Percentiles rank a stretch among this genome's conserved stretches.
These are phyloP conservation scores for barley (Hordeum vulgare) DNA, from an alignment of 176 grass and related monocot species.

Conservation along the genomic window DNA sequence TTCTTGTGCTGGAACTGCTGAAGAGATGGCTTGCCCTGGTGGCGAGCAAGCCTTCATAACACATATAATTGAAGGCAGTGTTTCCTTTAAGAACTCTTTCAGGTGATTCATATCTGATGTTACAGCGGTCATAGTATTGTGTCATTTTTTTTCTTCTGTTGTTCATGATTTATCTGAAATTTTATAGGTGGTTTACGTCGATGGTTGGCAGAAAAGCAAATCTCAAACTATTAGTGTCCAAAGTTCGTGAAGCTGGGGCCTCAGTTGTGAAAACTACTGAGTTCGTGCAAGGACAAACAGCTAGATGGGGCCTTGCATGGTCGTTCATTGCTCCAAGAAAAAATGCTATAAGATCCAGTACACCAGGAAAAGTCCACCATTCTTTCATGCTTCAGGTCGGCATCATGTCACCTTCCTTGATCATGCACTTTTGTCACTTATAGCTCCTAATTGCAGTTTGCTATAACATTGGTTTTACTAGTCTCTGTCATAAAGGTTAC, in stretches of 20 bases:
- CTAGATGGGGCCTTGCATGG: constrained; percentile 95
- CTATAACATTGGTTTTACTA: background rate
- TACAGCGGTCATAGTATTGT: background rate
- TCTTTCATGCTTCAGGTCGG: constrained; percentile 79
- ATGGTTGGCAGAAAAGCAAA: constrained; percentile 95
- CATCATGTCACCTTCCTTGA: background rate
- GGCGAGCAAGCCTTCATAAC: constrained; percentile 67
- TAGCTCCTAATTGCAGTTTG: background rate
- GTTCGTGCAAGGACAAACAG: constrained; percentile 89
- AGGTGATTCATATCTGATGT: constrained; percentile 29
- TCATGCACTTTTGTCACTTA: background rate
- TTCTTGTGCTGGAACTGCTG: constrained; percentile 56
- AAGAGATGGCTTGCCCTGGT: constrained; percentile 82
- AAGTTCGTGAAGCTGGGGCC: constrained; percentile 49
- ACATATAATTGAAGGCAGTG: constrained; percentile 75
- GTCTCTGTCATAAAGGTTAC: background rate
- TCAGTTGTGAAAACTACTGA: constrained; percentile 82
- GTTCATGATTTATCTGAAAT: background rate
- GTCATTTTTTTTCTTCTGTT: background rate
- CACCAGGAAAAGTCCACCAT: constrained; percentile 46
- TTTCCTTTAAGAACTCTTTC: constrained; percentile 69
- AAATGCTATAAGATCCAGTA: constrained; percentile 35
- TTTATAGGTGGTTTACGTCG: constrained; percentile 86
- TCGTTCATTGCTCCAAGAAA: constrained; percentile 76
- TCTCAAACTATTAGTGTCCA: constrained; percentile 62